Evolutionary conservation across 129 eudicot species (phyloP), one percentile per base, ranked within the genome.

Genomic region (Helianthus tuberosus): DNA sequence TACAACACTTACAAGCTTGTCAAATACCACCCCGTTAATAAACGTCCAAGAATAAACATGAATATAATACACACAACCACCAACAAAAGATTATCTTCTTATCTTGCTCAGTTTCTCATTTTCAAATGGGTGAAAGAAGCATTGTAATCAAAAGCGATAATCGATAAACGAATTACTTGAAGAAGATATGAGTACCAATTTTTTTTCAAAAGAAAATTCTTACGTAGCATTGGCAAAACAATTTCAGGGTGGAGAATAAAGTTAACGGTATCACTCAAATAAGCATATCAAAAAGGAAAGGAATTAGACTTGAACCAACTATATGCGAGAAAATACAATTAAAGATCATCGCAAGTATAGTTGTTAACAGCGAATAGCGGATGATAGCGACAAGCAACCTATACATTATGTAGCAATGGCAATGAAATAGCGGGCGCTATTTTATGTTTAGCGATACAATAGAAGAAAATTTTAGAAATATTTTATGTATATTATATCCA

Each of bases 11-110:
- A 15, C 32, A 32, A 51, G 51, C 63, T 49, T 50, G 61, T 29
- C 74, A 51, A n/a, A 36, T 11, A 51, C 48, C 62, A 69, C 41
- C 74, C 32, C 15, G 74, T 29, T 69, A 11, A 69, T 5, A 15
- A 69, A 12, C 13, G 29, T 16, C 38, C 5, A 51, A 69, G 61
- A 69, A 69, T 32, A 32, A 32, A 10, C 64, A 53, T 38, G 52
- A 10, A 71, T 71, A 5, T 11, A 71, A 15, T 6, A 41, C n/a
- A 35, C 10, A 36, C 48, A 1, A 52, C 8, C 63, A 35, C 63
- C 9, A 47, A 61, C 32, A 36, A n/a, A 55, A 52, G 20, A 52
- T 36, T 69, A 8, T 6, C 47, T 51, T 70, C 75, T 70, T 14
- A 55, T 71, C 53, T 54, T 25, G 60, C 11, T 5, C 10, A 27